Evolutionary conservation across 305 asterid genomes (phyloP).

Genomic region (Ruellia speciosa): DNA sequence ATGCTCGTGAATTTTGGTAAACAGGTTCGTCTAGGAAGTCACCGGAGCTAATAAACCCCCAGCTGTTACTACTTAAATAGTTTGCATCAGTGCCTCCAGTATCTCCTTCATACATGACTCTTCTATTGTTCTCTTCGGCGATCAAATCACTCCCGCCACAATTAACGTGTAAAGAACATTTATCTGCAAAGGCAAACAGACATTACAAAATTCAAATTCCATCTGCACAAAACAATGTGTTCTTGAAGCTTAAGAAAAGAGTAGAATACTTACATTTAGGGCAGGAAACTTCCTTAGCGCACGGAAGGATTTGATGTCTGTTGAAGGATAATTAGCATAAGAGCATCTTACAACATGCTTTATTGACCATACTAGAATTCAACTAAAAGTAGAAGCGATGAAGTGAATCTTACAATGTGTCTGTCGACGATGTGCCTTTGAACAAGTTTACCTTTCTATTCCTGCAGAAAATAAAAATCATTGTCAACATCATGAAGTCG

Average conservation of each 20-base stretch:
- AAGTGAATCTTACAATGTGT: slow-evolving; percentile 47
- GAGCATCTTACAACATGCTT: slow-evolving; percentile 14
- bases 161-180: slow-evolving; percentile 73
- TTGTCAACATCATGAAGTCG: slow-evolving; percentile 17
- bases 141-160: slow-evolving; percentile 69
- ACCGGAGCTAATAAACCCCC: slow-evolving; percentile 93
- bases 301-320: slow-evolving; percentile 44
- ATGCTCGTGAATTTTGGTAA: slow-evolving; percentile 48
- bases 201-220: slow-evolving; percentile 9
- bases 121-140: slow-evolving; percentile 34
- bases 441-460: slow-evolving; percentile 58
- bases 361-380: not conserved
- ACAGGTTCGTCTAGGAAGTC: slow-evolving; percentile 22
- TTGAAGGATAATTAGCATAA: slow-evolving; percentile 19
- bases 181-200: slow-evolving; percentile 37
- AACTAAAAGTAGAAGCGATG: slow-evolving; percentile 7
- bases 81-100: slow-evolving; percentile 52
- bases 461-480: slow-evolving; percentile 32
- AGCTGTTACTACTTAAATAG: slow-evolving; percentile 37
- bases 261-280: slow-evolving; percentile 35
- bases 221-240: not conserved
- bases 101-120: slow-evolving; percentile 70
- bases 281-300: slow-evolving; percentile 33
- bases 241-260: not conserved
- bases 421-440: slow-evolving; percentile 53